Conservation (phyloP, 2,329 filamentous ascomycete genomes). For the Didymosphaeria variabile region DNA sequence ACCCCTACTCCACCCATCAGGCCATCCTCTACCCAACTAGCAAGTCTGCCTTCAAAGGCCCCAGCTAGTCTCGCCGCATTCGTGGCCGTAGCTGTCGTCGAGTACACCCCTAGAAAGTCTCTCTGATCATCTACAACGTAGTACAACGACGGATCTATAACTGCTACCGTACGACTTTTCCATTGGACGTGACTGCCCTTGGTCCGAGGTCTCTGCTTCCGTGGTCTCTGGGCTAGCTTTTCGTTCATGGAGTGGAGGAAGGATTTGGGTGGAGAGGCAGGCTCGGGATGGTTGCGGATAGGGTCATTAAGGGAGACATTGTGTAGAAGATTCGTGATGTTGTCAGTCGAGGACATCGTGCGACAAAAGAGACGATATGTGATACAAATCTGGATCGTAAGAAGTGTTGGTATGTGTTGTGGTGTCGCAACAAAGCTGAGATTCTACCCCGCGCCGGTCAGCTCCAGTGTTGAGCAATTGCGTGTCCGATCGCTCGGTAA, state of each 20-base stretch:
- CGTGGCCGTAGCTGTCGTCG: not conserved
- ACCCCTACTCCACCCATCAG: not conserved
- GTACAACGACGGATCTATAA: not conserved
- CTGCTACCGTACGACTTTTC: not conserved
- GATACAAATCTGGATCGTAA: not conserved
- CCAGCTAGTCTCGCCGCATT: not conserved
- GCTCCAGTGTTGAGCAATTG: too few relatives aligned
- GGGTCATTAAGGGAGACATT: not conserved
- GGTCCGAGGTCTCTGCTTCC: not conserved
- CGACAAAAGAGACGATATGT: not conserved
- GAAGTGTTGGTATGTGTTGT: conserved; percentile 13
- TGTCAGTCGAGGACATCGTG: not conserved
- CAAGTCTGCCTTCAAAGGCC: not conserved
- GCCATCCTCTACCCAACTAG: not conserved
- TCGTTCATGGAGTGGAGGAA: conserved; percentile 7
- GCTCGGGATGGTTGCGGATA: not conserved
- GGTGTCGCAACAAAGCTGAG: conserved; percentile 10
- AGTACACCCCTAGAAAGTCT: not conserved
- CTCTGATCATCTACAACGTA: not conserved
- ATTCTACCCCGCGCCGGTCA: too few relatives aligned
- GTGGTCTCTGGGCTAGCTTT: conserved; percentile 1
- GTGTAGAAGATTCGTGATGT: not conserved
- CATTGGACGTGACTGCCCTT: not conserved
- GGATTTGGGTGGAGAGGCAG: not conserved
- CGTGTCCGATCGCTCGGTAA: too few relatives aligned